Base-by-base conservation (phyloP, 345 rosid species). In the Moricandia arvensis region DNA sequence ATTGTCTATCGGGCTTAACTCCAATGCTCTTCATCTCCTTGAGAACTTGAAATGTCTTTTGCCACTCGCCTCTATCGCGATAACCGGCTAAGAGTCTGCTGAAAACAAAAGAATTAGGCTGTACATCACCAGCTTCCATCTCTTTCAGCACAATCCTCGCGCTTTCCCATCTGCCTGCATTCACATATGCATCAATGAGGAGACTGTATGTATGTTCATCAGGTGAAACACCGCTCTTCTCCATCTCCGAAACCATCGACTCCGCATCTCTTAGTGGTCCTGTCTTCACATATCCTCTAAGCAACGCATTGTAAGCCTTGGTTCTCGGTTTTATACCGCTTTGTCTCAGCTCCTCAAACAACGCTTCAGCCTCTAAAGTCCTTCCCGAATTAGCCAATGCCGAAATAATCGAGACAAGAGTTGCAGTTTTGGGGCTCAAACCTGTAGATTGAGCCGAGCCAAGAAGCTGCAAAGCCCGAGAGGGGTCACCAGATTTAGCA, bases 141-240 rank as follows among this genome's bases (percentile, higher is more conserved):
- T 95, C 96, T 80, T 92, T 89, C 88, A 92, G 80, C 68, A 95
- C 94, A 45, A 92, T 86, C 71, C 93, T 89, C 0, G 97, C 94
- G 18, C 99, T 95, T 68, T 92, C 99, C 99, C 97, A 90, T 76
- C 99, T 86, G 4, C 92, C 97, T 0, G 92, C 97, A 85, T 89
- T 85, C 4, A 86, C 83, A 76, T 92, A 95, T 1, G 97, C 99
- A 85, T 92, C 97, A 61, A 90, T 85, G 24, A 95, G 84, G 60
- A 92, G 82, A 83, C 97, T 87, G 68, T 90, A 94, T 2, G 97
- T 90, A 68, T 82, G 89, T 49, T 95, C 97, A 83, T 95, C 95
- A 3, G 96, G 96, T 3, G 78, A 83, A 74, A 95, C 96, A 10
- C 96, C 97, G 18, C 80, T 85, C 75, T 83, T 85, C 82, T 92